Conservation (phyloP, 139 green algal species). For the Edaphochlamys debaryana region DNA sequence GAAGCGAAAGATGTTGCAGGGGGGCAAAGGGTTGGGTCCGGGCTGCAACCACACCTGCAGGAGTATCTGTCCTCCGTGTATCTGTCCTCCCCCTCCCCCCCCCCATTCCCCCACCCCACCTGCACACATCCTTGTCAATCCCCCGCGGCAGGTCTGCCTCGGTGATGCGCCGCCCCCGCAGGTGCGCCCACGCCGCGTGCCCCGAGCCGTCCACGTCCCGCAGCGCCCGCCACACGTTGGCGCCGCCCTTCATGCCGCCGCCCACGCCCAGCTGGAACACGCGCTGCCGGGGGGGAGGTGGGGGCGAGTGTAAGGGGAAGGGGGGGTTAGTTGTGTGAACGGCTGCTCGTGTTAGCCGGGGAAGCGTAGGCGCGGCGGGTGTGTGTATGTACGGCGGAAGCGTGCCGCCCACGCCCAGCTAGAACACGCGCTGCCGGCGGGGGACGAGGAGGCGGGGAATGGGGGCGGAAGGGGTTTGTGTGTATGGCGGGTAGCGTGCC, state of each 20-base stretch:
- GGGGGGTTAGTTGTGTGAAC: neutral
- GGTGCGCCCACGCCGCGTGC: slow-evolving; percentile 54
- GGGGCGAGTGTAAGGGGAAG: neutral
- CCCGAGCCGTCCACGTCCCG: slow-evolving; percentile 40
- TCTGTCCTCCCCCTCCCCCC: neutral
- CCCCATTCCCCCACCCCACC: neutral
- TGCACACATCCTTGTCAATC: slow-evolving; percentile 44
- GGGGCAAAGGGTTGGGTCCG: too few species aligned
- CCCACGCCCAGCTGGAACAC: slow-evolving; percentile 65
- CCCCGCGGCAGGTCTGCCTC: slow-evolving; percentile 61
- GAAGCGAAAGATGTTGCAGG: too few species aligned
- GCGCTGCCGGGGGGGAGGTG: neutral
- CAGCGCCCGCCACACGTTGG: slow-evolving; percentile 66
- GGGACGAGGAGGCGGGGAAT: neutral
- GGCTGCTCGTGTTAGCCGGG: too few species aligned
- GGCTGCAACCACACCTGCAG: too few species aligned
- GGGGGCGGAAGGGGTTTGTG: neutral
- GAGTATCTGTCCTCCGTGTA: neutral
- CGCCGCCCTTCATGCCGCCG: slow-evolving; percentile 68
- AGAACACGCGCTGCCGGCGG: slow-evolving; percentile 32
- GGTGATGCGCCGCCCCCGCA: slow-evolving; percentile 20
- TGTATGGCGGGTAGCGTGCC: too few species aligned
- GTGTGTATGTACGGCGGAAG: too few species aligned
- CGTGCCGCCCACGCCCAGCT: slow-evolving; percentile 69
- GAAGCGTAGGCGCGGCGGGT: too few species aligned